Evolutionary conservation across 2,329 filamentous ascomycete genomes (phyloP).

Genomic region (Trichoderma lentiforme): DNA sequence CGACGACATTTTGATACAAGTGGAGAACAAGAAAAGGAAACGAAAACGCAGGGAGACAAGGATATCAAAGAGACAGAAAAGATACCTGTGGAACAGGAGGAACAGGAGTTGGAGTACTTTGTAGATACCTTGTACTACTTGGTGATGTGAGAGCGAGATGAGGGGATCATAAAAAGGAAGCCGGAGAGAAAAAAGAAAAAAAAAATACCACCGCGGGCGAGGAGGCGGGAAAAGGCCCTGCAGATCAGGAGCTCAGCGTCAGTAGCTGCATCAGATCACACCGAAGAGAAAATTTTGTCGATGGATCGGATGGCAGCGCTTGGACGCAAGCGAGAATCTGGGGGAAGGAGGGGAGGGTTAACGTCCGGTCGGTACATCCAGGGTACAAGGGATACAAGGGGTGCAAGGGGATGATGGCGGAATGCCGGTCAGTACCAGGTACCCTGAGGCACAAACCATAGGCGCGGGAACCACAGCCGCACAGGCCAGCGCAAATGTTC

Average conservation of each 20-base stretch:
- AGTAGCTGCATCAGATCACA: slow-evolving; percentile 16
- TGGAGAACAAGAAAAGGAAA: neutral
- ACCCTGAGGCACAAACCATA: neutral
- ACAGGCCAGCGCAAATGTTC: slow-evolving; percentile 1
- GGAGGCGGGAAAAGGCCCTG: slow-evolving; percentile 6
- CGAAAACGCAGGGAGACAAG: neutral
- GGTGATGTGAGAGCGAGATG: neutral
- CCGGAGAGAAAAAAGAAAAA: neutral
- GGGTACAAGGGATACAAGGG: neutral
- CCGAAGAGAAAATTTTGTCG: slow-evolving; percentile 13
- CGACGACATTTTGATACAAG: neutral
- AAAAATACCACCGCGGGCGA: neutral
- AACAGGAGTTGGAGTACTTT: neutral
- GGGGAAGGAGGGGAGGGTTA: slow-evolving; percentile 15
- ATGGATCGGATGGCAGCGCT: slow-evolving; percentile 14
- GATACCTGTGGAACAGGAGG: neutral
- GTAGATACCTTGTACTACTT: neutral
- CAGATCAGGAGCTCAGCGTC: slow-evolving; percentile 13
- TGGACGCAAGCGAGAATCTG: slow-evolving; percentile 19
- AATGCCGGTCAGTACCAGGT: neutral
- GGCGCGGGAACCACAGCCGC: neutral
- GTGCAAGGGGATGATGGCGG: neutral
- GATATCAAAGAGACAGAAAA: neutral
- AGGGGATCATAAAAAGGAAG: neutral
- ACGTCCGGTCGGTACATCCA: neutral